Percentiles rank a stretch among this genome's conserved stretches.
Conservation (phyloP, 805 yeast species). For the Suhomyces vadensis region DNA sequence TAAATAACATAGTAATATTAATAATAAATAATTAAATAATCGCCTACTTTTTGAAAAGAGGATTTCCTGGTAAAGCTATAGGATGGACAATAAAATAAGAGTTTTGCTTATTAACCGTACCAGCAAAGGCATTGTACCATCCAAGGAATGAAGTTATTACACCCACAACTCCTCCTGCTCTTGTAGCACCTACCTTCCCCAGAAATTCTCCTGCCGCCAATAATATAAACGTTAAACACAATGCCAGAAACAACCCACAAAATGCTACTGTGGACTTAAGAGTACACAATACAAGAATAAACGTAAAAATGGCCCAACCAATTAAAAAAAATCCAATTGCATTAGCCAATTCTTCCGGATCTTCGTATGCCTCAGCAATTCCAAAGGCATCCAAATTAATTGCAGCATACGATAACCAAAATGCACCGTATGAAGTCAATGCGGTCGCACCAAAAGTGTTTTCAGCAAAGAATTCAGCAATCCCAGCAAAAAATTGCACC, state of each 20-base stretch:
- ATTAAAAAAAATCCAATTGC: slow-evolving; percentile 40
- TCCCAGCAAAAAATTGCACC: slow-evolving; percentile 69
- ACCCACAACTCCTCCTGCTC: slow-evolving; percentile 46
- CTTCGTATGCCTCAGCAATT: slow-evolving; percentile 53
- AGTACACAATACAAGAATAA: slow-evolving; percentile 36
- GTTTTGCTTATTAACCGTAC: slow-evolving; percentile 36
- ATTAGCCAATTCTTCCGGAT: slow-evolving; percentile 23
- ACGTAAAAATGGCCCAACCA: slow-evolving; percentile 45
- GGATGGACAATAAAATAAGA: slow-evolving; percentile 35
- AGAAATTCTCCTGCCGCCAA: slow-evolving; percentile 38
- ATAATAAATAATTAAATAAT: slow-evolving; percentile 2
- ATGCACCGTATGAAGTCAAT: slow-evolving; percentile 60
- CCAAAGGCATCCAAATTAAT: slow-evolving; percentile 61
- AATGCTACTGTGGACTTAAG: slow-evolving; percentile 41
- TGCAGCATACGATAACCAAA: slow-evolving; percentile 68
- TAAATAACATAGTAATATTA: too few species aligned
- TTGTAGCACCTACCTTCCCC: slow-evolving; percentile 24
- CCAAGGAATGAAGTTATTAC: slow-evolving; percentile 42
- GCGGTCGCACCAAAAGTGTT: slow-evolving; percentile 75
- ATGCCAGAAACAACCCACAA: slow-evolving; percentile 30
- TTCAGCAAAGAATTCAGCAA: slow-evolving; percentile 70
- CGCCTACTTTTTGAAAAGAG: neutral
- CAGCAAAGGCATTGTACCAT: slow-evolving; percentile 44
- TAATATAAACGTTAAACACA: slow-evolving; percentile 36
- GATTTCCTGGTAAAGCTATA: slow-evolving; percentile 22